Base-by-base conservation (phyloP, 2,329 filamentous ascomycete genomes). In the Cordyceps militaris region DNA sequence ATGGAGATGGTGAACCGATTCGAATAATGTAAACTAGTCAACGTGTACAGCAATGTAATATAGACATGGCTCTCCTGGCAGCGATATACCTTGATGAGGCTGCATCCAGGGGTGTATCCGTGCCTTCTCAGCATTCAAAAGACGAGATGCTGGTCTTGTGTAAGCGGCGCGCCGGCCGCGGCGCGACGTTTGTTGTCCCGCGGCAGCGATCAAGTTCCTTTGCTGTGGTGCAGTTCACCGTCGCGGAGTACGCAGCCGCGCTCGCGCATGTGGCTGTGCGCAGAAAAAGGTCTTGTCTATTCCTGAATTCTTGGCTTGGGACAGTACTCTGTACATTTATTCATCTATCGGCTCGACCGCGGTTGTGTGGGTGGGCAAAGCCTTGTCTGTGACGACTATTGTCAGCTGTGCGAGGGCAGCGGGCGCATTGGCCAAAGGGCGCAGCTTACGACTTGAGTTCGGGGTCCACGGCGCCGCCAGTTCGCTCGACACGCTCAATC, bases 401-500 rank as follows among this genome's bases (percentile, higher is more conserved):
- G 44, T 56, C 34, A 46, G 40, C 10, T 21, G 14, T 48, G 34
- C 21, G 24, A 16, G 16, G 11, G 21, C 34, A 34, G 16, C 23
- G 32, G 23, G 23, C 30, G 47, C 19, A n/a, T n/a, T n/a, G n/a
- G n/a, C n/a, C n/a, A n/a, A 24, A 38, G 2, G 21, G 47, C 19
- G 40, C 7, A 6, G 64, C 71, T 65, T 65, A 76, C 76, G 69
- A 73, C 66, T 73, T 78, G 44, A 73, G 58, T 57, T 75, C 70
- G 54, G 79, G 71, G 28, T 77, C 73, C 2, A 89, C 80, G 3
- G 74, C 72, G 1, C 83, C 83, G 14, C 85, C 84, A 14, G 76
- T 74, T 49, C 75, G 76, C 65, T 88, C 83, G 42, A 87, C 78
- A 60, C 79, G 74, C 26, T 77, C 73, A 55, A 88, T 75, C 58